Evolutionary conservation across 2,329 filamentous ascomycete genomes (phyloP).

Genomic region (Sphaceloma murrayae): DNA sequence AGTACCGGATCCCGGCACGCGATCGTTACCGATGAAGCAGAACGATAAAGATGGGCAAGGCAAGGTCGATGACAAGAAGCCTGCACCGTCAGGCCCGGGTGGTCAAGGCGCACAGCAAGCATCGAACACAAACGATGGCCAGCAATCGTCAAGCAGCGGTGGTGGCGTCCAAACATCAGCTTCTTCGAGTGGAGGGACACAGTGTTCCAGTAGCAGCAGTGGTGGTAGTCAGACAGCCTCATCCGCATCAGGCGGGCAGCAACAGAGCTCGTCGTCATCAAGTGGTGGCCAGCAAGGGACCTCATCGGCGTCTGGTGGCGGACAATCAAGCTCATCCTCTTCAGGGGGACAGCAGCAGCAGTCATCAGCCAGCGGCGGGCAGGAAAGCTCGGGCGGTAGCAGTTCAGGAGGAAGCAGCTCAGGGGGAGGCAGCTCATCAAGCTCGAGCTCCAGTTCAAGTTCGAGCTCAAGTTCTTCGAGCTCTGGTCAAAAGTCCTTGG

Average conservation of each 20-base stretch:
- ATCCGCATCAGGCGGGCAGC: background rate
- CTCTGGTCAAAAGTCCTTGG: too few relatives aligned
- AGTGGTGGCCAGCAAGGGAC: background rate
- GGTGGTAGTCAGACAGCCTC: background rate
- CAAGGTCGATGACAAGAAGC: background rate
- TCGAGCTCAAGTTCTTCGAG: slow-evolving; percentile 3
- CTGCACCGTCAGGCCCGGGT: too few relatives aligned
- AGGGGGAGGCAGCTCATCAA: slow-evolving; percentile 2
- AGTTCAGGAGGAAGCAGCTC: background rate
- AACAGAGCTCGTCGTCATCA: slow-evolving; percentile 1
- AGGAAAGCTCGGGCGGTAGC: background rate
- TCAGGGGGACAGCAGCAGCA: slow-evolving; percentile 2
- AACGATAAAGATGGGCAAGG: too few relatives aligned
- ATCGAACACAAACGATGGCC: background rate
- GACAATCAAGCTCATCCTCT: slow-evolving; percentile 1
- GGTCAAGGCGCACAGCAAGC: background rate
- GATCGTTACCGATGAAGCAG: too few relatives aligned
- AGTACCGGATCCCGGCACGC: too few relatives aligned
- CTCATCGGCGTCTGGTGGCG: background rate
- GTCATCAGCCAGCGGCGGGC: background rate
- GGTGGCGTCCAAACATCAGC: background rate
- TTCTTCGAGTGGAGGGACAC: background rate
- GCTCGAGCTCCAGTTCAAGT: too few relatives aligned
- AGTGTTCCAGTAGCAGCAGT: slow-evolving; percentile 1
- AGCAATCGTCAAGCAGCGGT: background rate